Evolutionary conservation across 2,329 filamentous ascomycete species (phyloP).

Genomic region (Elsinoe fawcettii): DNA sequence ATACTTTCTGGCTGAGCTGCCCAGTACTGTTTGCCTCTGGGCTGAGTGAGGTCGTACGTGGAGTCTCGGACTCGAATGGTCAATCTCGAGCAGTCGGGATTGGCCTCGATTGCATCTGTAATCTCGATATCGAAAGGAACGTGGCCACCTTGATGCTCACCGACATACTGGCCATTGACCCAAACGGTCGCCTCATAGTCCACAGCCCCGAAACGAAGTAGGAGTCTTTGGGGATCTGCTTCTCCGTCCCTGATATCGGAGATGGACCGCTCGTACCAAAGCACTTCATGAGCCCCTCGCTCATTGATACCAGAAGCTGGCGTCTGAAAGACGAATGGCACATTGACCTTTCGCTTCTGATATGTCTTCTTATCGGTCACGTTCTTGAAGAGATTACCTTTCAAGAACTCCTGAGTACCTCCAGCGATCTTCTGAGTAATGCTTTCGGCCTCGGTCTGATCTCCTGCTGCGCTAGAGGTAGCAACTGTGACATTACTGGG

Average conservation of each 20-base stretch:
- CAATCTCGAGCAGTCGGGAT: constrained; percentile 28
- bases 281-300: constrained; percentile 55
- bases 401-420: constrained; percentile 41
- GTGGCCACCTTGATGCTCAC: constrained; percentile 52
- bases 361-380: constrained; percentile 28
- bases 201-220: constrained; percentile 54
- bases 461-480: constrained; percentile 24
- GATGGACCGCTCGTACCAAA: constrained; percentile 54
- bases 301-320: constrained; percentile 56
- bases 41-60: constrained; percentile 56
- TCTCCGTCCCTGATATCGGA: constrained; percentile 4
- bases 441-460: constrained; percentile 14
- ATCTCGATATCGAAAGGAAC: constrained; percentile 52
- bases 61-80: constrained; percentile 57
- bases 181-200: constrained; percentile 55
- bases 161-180: constrained; percentile 47
- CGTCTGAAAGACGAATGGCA: constrained; percentile 60
- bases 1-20: constrained; percentile 53
- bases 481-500: constrained; percentile 27
- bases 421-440: constrained; percentile 44
- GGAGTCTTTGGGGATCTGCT: constrained; percentile 31
- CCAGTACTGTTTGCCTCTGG: constrained; percentile 62
- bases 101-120: constrained; percentile 34
- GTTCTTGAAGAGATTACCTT: constrained; percentile 37
- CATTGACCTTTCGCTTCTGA: constrained; percentile 48